Evolutionary conservation across 306 rosid species (phyloP).

Genomic region (Acacia confusa): DNA sequence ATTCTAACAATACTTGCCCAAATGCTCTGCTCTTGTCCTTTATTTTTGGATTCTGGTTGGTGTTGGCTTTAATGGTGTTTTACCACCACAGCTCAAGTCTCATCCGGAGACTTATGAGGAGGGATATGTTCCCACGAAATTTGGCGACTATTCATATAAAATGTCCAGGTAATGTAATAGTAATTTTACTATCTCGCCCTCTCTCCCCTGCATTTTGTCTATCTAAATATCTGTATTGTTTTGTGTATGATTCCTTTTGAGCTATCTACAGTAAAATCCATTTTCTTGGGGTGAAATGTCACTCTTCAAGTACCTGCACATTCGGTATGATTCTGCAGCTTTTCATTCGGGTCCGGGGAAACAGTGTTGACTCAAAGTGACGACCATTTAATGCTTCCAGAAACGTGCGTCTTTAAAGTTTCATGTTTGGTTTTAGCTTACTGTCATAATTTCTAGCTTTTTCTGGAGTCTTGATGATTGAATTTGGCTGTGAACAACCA

Average conservation of each 20-base stretch:
- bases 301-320: slow-evolving; percentile 92
- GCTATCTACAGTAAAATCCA: background rate
- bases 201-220: background rate
- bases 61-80: slow-evolving; percentile 17
- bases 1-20: background rate
- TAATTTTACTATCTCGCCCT: background rate
- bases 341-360: background rate
- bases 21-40: slow-evolving; percentile 19
- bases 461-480: background rate
- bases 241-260: background rate
- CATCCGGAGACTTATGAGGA: slow-evolving; percentile 67
- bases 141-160: slow-evolving; percentile 64
- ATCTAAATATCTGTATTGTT: background rate
- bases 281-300: slow-evolving; percentile 83
- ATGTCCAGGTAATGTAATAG: slow-evolving; percentile 59
- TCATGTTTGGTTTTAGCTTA: background rate
- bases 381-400: slow-evolving; percentile 1
- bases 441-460: background rate
- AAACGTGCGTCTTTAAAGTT: background rate
- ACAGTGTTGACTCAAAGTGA: background rate
- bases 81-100: slow-evolving; percentile 60
- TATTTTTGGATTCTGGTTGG: slow-evolving; percentile 34
- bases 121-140: slow-evolving; percentile 91
- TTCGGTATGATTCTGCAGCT: slow-evolving; percentile 47
- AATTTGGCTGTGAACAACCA: background rate